Conservation (phyloP, 23 red algal species). For the Chondrus crispus region DNA sequence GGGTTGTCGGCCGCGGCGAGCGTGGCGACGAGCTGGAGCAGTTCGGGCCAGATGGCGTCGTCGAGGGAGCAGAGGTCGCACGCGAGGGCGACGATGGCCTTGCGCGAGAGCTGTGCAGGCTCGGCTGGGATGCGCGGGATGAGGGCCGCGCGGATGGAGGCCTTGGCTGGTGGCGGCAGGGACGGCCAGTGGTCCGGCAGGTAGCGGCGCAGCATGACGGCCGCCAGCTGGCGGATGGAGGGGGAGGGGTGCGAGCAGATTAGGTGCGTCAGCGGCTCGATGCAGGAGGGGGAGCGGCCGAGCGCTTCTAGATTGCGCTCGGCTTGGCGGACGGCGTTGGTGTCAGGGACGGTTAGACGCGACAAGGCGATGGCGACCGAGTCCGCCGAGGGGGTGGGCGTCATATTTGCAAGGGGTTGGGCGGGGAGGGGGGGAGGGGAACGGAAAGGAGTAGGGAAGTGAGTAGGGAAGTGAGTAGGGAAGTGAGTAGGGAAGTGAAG, state of each 20-base stretch:
- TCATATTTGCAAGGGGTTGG: not conserved
- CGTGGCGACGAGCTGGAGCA: not conserved
- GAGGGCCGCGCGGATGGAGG: not conserved
- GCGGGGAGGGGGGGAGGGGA: not conserved
- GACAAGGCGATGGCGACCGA: not conserved
- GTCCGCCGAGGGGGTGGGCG: not conserved
- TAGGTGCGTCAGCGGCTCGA: not conserved
- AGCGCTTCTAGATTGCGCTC: not conserved
- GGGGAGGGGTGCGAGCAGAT: not conserved
- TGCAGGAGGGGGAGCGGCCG: not conserved
- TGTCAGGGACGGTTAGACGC: not conserved
- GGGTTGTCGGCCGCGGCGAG: not conserved
- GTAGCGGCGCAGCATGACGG: not conserved
- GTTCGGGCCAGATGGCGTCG: conserved; percentile 5
- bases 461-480: not conserved
- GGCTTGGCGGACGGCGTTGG: not conserved
- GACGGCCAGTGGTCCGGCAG: not conserved
- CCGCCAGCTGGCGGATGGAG: not conserved
- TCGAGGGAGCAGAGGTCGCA: not conserved
- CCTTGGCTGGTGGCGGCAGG: not conserved
- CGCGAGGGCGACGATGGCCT: not conserved
- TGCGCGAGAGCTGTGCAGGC: not conserved
- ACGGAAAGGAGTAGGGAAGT: not conserved
- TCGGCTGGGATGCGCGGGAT: not conserved
- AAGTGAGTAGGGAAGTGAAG: not conserved